Conservation (phyloP, 1,284 basidiomycete genomes). For the Schizophyllum commune region DNA sequence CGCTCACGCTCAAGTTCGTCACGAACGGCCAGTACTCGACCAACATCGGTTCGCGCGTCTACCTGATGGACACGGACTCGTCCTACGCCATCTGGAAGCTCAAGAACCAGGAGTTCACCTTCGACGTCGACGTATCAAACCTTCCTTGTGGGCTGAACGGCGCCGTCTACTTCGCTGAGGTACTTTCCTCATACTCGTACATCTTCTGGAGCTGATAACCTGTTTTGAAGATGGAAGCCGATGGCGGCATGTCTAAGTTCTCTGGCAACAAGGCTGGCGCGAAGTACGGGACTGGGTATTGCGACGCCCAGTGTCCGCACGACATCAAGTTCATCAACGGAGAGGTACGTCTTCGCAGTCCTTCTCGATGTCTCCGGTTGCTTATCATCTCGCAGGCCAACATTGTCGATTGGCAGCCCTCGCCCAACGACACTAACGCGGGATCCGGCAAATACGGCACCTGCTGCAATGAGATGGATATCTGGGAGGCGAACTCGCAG, state of each 20-base stretch:
- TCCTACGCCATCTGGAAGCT: background rate
- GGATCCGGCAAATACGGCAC: background rate
- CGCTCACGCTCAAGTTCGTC: constrained; percentile 44
- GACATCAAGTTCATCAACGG: constrained; percentile 9
- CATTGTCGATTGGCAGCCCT: background rate
- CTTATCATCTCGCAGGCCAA: background rate
- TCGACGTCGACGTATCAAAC: constrained; percentile 12
- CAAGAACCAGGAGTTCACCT: constrained; percentile 4
- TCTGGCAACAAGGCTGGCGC: constrained; percentile 2
- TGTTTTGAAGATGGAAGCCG: background rate
- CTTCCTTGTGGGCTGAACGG: background rate
- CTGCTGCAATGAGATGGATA: constrained; percentile 5
- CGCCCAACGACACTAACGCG: constrained; percentile 4
- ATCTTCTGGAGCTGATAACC: too few species aligned
- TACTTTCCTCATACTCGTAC: background rate
- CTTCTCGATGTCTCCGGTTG: background rate
- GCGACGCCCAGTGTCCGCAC: constrained; percentile 4
- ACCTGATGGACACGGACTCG: background rate
- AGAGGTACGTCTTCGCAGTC: background rate
- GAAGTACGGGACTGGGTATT: constrained; percentile 4
- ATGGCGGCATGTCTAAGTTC: background rate
- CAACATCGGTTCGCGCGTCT: background rate
- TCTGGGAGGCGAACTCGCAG: constrained; percentile 14
- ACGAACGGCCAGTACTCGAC: constrained; percentile 17
- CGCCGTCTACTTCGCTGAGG: background rate